Base-by-base conservation (phyloP, 495 filamentous ascomycete species). In the Chaetomium fimeti region DNA sequence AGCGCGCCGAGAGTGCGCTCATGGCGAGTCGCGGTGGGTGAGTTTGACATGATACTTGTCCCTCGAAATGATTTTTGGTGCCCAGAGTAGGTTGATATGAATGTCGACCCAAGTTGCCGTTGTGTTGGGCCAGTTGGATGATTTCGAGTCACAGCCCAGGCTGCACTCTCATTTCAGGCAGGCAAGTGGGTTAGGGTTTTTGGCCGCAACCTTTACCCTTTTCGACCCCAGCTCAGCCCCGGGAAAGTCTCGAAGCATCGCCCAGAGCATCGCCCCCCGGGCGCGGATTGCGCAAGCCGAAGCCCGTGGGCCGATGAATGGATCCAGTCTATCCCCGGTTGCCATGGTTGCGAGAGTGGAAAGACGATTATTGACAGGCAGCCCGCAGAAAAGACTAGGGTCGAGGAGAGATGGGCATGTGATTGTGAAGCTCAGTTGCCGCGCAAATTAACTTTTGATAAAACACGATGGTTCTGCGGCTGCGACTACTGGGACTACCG, bases 1-100 rank as follows among this genome's bases (percentile, higher is more conserved):
- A 76, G 67, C 54, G 72, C 74, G 55, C 74, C 74, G 12, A 71
- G 59, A 48, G 68, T 66, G 25, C 72, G 64, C 36, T 67, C 52
- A 2, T 52, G 55, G 49, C 51, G 64, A 25, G 47, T 69, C 20
- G 60, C 43, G 2, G 25, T 15, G 5, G 60, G 3, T 27, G 42
- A 32, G 58, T 20, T 18, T 5, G 58, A 49, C 63, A 69, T 69
- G 45, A 12, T n/a, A 1, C 8, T 20, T 29, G 53, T 66, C 59
- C 28, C 11, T 13, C 36, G 27, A 32, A 12, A 18, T 15, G 15
- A 2, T 11, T 9, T 27, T 20, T 18, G n/a, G 12, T 36, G 29
- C 29, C 3, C 15, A 1, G 40, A 43, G 43, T n/a, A n/a, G n/a
- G n/a, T 47, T 47, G 43, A 9, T 16, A 18, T 2, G 2, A 3